Base-by-base conservation (phyloP, 108 stramenopile genomes). In the Conticribra guillardii region DNA sequence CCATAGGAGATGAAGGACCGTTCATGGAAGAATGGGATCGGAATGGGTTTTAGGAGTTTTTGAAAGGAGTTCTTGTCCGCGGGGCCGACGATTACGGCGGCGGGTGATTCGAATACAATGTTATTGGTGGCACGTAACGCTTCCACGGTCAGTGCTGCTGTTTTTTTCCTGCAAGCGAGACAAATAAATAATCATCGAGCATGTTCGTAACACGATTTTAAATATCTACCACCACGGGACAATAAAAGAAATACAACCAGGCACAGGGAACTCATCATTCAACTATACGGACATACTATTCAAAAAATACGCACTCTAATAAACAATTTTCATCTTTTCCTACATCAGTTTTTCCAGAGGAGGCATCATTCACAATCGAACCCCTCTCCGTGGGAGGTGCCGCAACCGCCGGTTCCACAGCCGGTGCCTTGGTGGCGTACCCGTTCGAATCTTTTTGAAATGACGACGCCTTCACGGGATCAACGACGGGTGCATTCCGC, bases 1-100 rank as follows among this genome's bases (percentile, higher is more conserved):
- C 87, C 87, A 60, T 71, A 92, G 15, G 79, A 58, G 14, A 92
- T 57, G 52, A 84, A 88, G 27, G 84, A 82, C 24, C 87, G 71
- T 55, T 88, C 87, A 48, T 82, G 82, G 33, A 78, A 85, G 5
- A 41, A 9, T 41, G 8, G 5, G 37, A n/a, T n/a, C n/a, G n/a
- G n/a, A 1, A 73, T 33, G 4, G 64, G 69, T 2, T 84, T 84
- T 1, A 86, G 31, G 11, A 50, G 34, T 65, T 54, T 44, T 55
- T 78, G 67, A 7, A 83, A 55, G 5, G 79, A 27, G 57, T 76
- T 83, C 69, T 85, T 85, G 47, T 74, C 26, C 7, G 59, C 76
- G 3, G 76, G 75, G 34, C 86, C 79, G 30, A 82, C 46, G 41
- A 88, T 74, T 0, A 88, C 71, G 1, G 76, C 87, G 8, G 78